Evolutionary conservation across 805 yeast genomes (phyloP).

Genomic region (Candida ortonii): DNA sequence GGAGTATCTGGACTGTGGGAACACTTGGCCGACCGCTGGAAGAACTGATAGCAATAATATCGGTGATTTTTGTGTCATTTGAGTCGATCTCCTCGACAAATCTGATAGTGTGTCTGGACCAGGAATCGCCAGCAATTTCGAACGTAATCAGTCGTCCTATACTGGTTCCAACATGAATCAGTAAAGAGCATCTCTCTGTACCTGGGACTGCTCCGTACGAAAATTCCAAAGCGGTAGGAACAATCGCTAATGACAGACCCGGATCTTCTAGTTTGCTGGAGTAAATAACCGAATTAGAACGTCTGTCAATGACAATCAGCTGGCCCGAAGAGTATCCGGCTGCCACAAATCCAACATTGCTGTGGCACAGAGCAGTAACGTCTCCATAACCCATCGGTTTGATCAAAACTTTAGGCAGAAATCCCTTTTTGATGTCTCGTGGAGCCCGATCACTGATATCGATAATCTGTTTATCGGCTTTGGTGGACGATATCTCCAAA

Average conservation of each 20-base stretch:
- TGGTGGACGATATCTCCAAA: constrained; percentile 30
- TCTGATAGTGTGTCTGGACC: constrained; percentile 60
- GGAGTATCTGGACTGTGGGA: constrained; percentile 59
- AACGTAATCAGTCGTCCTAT: constrained; percentile 66
- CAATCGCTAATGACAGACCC: constrained; percentile 28
- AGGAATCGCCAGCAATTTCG: constrained; percentile 58
- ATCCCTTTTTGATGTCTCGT: constrained; percentile 51
- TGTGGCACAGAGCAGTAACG: constrained; percentile 62
- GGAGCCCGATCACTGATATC: constrained; percentile 58
- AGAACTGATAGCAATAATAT: constrained; percentile 56
- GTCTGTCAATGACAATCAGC: constrained; percentile 68
- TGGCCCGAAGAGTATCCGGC: constrained; percentile 77
- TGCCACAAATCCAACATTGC: constrained; percentile 81
- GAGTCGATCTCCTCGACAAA: constrained; percentile 47
- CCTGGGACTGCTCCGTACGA: constrained; percentile 55
- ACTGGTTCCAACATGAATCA: constrained; percentile 73
- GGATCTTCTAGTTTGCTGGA: constrained; percentile 31
- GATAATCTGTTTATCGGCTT: constrained; percentile 29
- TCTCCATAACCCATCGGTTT: constrained; percentile 39
- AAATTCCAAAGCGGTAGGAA: constrained; percentile 65
- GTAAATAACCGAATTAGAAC: constrained; percentile 59
- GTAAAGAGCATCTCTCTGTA: constrained; percentile 71
- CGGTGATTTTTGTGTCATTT: constrained; percentile 50
- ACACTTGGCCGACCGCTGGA: constrained; percentile 60
- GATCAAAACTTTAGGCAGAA: constrained; percentile 53